Base-by-base conservation (phyloP, 495 filamentous ascomycete species). In the Pyrenula aspistea region DNA sequence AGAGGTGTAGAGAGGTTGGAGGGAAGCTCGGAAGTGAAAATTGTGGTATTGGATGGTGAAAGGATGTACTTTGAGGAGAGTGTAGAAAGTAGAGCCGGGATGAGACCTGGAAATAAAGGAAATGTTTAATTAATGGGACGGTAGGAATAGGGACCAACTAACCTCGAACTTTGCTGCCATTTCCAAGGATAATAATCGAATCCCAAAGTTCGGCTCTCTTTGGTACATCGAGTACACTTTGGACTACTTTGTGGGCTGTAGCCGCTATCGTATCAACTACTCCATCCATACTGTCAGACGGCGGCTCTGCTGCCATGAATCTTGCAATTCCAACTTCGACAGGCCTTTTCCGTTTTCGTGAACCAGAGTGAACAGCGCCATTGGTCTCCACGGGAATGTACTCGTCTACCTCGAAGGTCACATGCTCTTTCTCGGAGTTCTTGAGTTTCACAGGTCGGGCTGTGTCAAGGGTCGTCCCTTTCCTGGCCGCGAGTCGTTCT, bases 21-120 rank as follows among this genome's bases (percentile, higher is more conserved):
- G 20, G 91, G 91, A 31, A 98, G 82, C 70, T 98, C 93, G 51
- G 88, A 94, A 36, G 89, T 95, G 77, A 98, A 98, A 63, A 97
- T 97, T 36, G 91, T 96, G 22, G 86, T 90, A 1, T 83, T 84
- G 49, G 87, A 91, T 0, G 93, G 93, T 2, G 91, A 92, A 57
- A 97, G 86, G 42, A 95, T 75, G 66, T 93, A 94, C 61, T 89
- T 92, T 58, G 83, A 80, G 25, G 81, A 81, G 21, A 97, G 77
- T 0, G 85, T 89, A 31, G 82, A 74, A 48, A 96, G 68, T 47
- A 98, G 77, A 53, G 93, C 86, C 54, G 95, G 91, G 63, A 87
- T 92, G 68, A 97, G 90, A 61, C 73, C 84, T 85, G 49, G 56
- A 50, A 4, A 55, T 21, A 25, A n/a, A 36, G 15, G 12, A 51